Evolutionary conservation across 2,329 filamentous ascomycete species (phyloP), one percentile per base, ranked within the genome.

Genomic region (Penicillium sp.): DNA sequence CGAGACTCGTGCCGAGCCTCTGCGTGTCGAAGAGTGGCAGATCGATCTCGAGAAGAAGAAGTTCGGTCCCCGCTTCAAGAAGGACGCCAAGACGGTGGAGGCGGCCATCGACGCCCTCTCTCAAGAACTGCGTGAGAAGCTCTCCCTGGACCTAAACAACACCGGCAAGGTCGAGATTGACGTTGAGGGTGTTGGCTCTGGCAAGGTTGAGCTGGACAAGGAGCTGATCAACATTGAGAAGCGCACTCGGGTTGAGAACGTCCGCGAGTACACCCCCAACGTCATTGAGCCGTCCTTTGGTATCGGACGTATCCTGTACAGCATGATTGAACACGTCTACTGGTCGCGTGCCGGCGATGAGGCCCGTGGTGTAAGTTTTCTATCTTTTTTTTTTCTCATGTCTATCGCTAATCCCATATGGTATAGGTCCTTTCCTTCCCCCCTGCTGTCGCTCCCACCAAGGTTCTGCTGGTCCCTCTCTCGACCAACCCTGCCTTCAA

Each of bases 261-360:
- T 86, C 52, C 84, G 94, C 64, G 92, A 96, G 71, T 99, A 90
- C 77, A 95, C 88, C 0, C 92, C 92, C 54, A 96, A 96, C 69
- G 91, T 95, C 43, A 95, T 97, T 63, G 94, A 99, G 77, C 94
- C 92, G 1, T 97, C 92, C 0, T 99, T 97, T 66, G 92, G 92
- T 79, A 95, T 97, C 67, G 94, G 92, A 54, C 85, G 92, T 64
- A 96, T 97, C 57, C 79, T 97, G 52, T 97, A 96, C 79, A 86
- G 88, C 54, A 78, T 99, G 65, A 88, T 95, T 69, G 94, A 99
- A 78, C 94, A 99, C 76, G 86, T 83, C 70, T 99, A 92, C 82
- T 99, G 94, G 92, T 90, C 86, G 48, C 88, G 94, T 58, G 86
- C 85, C 60, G 86, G 83, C 57, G 89, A 92, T 61, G 91, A 94